phyloP scores from a whole-genome alignment of 2,329 filamentous ascomycete species.

The Calonectria ilicicola region DNA sequence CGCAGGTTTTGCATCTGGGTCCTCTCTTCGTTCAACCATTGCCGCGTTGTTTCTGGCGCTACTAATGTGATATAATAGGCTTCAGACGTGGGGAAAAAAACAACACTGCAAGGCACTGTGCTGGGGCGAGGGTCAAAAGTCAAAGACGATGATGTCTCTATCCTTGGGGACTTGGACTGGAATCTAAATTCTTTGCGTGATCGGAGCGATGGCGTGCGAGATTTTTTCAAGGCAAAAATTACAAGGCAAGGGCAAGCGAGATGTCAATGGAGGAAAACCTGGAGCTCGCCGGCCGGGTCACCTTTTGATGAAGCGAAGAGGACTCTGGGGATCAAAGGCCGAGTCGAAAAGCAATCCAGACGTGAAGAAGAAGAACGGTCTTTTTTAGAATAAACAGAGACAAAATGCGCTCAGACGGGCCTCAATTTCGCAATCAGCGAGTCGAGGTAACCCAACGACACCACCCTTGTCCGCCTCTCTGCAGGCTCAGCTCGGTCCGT shows the following conservation, averaged over 20 bases:
- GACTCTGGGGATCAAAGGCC: neutral
- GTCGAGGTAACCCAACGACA: conserved; percentile 4
- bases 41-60: neutral
- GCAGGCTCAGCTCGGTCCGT: neutral
- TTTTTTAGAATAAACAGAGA: conserved; percentile 5
- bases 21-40: conserved; percentile 4
- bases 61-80: neutral
- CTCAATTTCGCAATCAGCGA: conserved; percentile 7
- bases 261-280: neutral
- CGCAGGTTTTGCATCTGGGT: neutral
- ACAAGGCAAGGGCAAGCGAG: neutral
- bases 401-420: conserved; percentile 16
- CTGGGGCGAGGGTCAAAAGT: neutral
- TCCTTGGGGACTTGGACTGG: neutral
- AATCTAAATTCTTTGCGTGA: neutral
- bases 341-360: neutral
- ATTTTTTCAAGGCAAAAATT: neutral
- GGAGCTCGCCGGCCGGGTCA: neutral
- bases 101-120: neutral
- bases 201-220: neutral
- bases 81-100: neutral
- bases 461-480: neutral
- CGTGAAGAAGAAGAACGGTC: neutral
- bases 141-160: neutral
- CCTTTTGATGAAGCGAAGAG: neutral